Conservation (phyloP, 768 basidiomycete species). For the Leccinum barrowsii region DNA sequence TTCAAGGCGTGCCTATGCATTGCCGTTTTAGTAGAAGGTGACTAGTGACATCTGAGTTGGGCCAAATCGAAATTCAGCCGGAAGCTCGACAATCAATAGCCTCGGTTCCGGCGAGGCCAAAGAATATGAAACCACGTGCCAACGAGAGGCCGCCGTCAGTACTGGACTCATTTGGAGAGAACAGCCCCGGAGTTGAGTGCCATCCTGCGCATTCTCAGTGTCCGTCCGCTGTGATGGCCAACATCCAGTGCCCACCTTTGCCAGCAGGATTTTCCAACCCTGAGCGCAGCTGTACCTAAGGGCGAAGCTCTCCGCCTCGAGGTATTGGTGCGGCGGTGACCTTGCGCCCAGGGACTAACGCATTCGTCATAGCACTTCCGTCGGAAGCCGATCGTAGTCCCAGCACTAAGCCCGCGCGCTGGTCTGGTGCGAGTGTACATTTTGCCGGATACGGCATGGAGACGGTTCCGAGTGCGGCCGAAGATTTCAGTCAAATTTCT, state of each 20-base stretch:
- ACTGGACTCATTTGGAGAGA: slow-evolving; percentile 6
- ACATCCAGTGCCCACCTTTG: slow-evolving; percentile 10
- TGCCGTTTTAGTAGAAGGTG: slow-evolving; percentile 8
- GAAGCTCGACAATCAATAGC: slow-evolving; percentile 19
- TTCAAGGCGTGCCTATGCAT: slow-evolving; percentile 22
- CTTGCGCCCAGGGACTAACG: slow-evolving; percentile 27
- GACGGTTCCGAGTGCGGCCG: slow-evolving; percentile 23
- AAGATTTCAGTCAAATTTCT: slow-evolving; percentile 21
- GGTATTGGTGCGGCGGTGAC: slow-evolving; percentile 30
- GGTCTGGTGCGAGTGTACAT: slow-evolving; percentile 7
- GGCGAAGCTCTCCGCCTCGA: slow-evolving; percentile 29
- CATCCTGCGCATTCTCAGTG: slow-evolving; percentile 9
- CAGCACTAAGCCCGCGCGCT: slow-evolving; percentile 21
- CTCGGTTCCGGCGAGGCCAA: slow-evolving; percentile 27
- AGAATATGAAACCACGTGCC: slow-evolving; percentile 19
- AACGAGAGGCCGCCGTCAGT: slow-evolving; percentile 7
- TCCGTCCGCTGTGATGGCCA: slow-evolving; percentile 17
- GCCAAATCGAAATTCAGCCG: slow-evolving; percentile 13
- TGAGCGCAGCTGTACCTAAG: slow-evolving; percentile 34
- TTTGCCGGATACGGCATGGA: slow-evolving; percentile 6
- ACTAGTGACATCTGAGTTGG: not conserved
- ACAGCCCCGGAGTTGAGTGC: slow-evolving; percentile 8
- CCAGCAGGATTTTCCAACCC: slow-evolving; percentile 26
- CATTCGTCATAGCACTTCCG: slow-evolving; percentile 29
- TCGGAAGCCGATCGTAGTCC: slow-evolving; percentile 22